Evolutionary conservation across 2,329 filamentous ascomycete genomes (phyloP).

Genomic region (Fusarium robinianum): DNA sequence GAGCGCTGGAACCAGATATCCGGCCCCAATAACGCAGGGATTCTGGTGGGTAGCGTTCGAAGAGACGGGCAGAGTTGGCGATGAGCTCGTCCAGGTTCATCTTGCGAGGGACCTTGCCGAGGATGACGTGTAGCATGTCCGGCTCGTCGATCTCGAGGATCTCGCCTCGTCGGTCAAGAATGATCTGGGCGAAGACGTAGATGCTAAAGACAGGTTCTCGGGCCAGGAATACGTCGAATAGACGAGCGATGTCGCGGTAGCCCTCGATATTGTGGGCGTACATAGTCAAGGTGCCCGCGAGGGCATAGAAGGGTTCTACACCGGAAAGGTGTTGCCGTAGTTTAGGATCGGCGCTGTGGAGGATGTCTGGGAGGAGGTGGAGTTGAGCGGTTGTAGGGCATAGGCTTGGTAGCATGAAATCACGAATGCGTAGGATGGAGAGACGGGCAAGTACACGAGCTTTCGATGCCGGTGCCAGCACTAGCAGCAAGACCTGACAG

Average conservation of each 20-base stretch:
- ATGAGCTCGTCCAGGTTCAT: conserved; percentile 83
- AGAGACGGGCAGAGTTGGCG: conserved; percentile 64
- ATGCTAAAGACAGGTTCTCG: conserved; percentile 85
- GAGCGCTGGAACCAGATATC: conserved; percentile 76
- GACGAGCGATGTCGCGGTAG: conserved; percentile 82
- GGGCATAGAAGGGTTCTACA: conserved; percentile 86
- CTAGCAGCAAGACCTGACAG: conserved; percentile 90
- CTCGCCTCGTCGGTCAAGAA: conserved; percentile 78
- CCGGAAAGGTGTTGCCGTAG: conserved; percentile 76
- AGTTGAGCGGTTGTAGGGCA: conserved; percentile 82
- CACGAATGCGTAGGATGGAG: conserved; percentile 86
- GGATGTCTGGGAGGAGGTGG: conserved; percentile 81
- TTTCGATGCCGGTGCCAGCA: conserved; percentile 68
- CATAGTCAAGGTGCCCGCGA: conserved; percentile 91
- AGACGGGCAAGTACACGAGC: conserved; percentile 73
- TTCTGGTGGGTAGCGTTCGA: conserved; percentile 71
- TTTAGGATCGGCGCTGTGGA: conserved; percentile 70
- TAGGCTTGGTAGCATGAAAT: conserved; percentile 95
- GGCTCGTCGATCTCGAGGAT: conserved; percentile 91
- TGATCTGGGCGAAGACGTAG: conserved; percentile 90
- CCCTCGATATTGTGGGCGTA: conserved; percentile 95
- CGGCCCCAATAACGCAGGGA: conserved; percentile 70
- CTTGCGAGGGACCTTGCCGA: conserved; percentile 83
- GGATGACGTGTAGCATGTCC: conserved; percentile 87
- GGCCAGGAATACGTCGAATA: conserved; percentile 92